phyloP scores from a whole-genome alignment of 495 filamentous ascomycete species.

The Letharia lupina region DNA sequence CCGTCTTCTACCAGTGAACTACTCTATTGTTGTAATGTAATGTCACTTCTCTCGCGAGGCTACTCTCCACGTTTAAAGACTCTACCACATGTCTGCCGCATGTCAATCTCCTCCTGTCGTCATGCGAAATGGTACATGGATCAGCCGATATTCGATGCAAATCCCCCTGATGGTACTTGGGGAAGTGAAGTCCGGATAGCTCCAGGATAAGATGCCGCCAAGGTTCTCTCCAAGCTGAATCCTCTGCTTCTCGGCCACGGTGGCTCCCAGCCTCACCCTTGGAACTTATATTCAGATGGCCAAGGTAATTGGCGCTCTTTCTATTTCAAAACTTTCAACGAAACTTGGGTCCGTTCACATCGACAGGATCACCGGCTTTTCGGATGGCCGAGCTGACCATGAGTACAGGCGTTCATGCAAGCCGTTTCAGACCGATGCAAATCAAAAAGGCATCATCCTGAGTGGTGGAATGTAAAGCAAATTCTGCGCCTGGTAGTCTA shows the following conservation, averaged over 20 bases:
- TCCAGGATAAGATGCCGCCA: slow-evolving; percentile 18
- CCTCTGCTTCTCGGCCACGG: slow-evolving; percentile 21
- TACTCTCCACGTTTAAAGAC: background rate
- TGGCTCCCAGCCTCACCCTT: slow-evolving; percentile 16
- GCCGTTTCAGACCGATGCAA: slow-evolving; percentile 48
- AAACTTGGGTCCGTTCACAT: slow-evolving; percentile 46
- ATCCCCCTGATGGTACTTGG: background rate
- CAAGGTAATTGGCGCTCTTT: slow-evolving; percentile 50
- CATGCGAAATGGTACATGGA: background rate
- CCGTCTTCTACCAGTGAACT: too few species aligned
- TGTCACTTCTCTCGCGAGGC: background rate
- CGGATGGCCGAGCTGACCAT: background rate
- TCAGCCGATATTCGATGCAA: background rate
- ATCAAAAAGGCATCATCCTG: slow-evolving; percentile 51
- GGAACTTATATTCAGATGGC: slow-evolving; percentile 28
- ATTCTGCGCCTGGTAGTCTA: background rate
- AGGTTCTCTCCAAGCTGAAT: slow-evolving; percentile 26
- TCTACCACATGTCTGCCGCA: background rate
- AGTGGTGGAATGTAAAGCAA: slow-evolving; percentile 50
- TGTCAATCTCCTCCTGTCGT: background rate
- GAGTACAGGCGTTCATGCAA: slow-evolving; percentile 50
- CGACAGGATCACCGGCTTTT: background rate
- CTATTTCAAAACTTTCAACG: slow-evolving; percentile 54
- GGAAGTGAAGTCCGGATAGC: background rate
- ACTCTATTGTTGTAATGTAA: too few species aligned